These are phyloP conservation scores for Baorangia bicolor DNA, from an alignment of 768 basidiomycete species.

Conservation along the genomic window DNA sequence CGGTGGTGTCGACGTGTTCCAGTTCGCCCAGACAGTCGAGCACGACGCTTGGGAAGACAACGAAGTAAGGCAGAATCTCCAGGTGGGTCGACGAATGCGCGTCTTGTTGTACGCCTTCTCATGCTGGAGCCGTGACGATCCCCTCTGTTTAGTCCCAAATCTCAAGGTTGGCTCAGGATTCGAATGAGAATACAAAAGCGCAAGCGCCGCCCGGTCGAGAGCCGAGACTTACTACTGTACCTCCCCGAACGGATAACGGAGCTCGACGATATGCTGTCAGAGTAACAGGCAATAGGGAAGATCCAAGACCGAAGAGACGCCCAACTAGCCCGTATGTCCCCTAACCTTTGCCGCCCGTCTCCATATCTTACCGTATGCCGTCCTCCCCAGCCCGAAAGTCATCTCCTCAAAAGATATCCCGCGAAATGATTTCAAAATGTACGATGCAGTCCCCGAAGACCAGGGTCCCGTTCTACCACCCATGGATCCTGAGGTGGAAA, in stretches of 20 bases:
- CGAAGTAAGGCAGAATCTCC: constrained; percentile 52
- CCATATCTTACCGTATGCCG: background rate
- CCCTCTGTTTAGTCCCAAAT: constrained; percentile 49
- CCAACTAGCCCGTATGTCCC: constrained; percentile 44
- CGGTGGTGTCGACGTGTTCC: constrained; percentile 59
- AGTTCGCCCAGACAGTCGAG: constrained; percentile 81
- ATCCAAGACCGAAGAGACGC: constrained; percentile 23
- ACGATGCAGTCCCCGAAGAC: constrained; percentile 61
- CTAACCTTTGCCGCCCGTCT: background rate
- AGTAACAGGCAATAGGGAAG: constrained; percentile 16
- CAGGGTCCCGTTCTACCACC: constrained; percentile 30
- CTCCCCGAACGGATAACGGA: constrained; percentile 37
- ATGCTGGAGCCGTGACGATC: background rate
- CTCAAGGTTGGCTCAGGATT: constrained; percentile 49
- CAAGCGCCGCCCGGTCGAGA: constrained; percentile 16
- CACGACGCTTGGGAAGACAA: constrained; percentile 65
- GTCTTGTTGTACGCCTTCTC: background rate
- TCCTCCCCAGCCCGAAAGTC: constrained; percentile 50
- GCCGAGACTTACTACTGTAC: constrained; percentile 3
- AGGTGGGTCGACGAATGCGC: constrained; percentile 43
- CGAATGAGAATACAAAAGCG: constrained; percentile 19
- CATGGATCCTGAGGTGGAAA: constrained; percentile 65
- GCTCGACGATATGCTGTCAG: constrained; percentile 51
- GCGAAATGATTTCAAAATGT: constrained; percentile 58
- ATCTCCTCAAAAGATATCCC: constrained; percentile 49